phyloP scores from a whole-genome alignment of 768 basidiomycete species.

The Phylloporus sp. region DNA sequence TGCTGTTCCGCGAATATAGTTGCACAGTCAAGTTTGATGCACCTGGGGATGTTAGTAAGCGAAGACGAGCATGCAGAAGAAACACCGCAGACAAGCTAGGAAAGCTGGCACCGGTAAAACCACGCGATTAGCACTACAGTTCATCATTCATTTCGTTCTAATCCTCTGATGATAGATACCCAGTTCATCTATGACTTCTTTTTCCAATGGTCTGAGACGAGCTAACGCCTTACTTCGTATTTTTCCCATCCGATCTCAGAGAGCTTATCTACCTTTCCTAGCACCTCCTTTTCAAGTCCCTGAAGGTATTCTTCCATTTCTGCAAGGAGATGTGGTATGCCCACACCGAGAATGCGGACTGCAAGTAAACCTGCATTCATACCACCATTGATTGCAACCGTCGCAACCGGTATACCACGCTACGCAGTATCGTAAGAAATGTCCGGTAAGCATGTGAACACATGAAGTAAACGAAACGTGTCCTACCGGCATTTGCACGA shows the following conservation, averaged over 20 bases:
- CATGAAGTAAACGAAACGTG: not conserved
- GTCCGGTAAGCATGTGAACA: not conserved
- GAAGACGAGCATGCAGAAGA: too few relatives aligned
- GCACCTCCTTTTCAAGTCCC: constrained; percentile 67
- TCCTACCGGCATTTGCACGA: constrained; percentile 98
- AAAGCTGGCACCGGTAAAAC: too few relatives aligned
- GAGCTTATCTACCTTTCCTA: constrained; percentile 73
- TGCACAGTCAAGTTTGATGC: too few relatives aligned
- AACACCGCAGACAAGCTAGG: too few relatives aligned
- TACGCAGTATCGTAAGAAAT: constrained; percentile 27
- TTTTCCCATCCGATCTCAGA: constrained; percentile 82
- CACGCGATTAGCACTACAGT: too few relatives aligned
- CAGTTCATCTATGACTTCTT: not conserved
- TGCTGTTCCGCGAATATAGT: too few relatives aligned
- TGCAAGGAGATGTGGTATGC: constrained; percentile 59
- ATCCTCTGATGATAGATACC: not conserved
- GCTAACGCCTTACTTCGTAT: constrained; percentile 50
- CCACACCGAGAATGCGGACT: constrained; percentile 79
- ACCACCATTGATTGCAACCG: constrained; percentile 94
- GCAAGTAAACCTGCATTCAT: constrained; percentile 92
- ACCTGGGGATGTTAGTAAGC: too few relatives aligned
- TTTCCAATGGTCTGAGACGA: not conserved
- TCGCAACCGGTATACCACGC: constrained; percentile 96
- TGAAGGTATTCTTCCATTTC: constrained; percentile 76
- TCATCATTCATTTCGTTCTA: not conserved